Percentiles rank a stretch among this genome's conserved stretches.
Evolutionary conservation across 208 protist genomes (phyloP).

Genomic region (Crithidia expoeki): DNA sequence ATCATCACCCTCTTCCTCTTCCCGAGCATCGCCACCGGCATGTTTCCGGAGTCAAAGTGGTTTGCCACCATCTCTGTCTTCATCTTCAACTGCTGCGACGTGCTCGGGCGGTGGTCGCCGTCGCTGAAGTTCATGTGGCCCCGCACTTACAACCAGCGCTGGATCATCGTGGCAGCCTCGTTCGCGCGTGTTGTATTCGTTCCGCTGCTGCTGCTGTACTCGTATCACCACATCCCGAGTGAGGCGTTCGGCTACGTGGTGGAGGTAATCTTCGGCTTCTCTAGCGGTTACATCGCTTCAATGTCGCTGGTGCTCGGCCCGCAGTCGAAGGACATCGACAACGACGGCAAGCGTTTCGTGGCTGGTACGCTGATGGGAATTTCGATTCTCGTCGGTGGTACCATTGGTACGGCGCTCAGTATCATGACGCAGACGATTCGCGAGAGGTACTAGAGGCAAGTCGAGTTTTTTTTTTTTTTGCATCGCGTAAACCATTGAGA

Average conservation of each 20-base stretch:
- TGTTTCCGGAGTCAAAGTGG: conserved; percentile 58
- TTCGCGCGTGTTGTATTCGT: conserved; percentile 56
- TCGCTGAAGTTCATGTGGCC: conserved; percentile 51
- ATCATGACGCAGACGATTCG: conserved; percentile 55
- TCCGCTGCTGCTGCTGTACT: conserved; percentile 57
- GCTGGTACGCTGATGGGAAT: conserved; percentile 62
- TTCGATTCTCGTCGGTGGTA: conserved; percentile 49
- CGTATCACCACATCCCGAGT: conserved; percentile 61
- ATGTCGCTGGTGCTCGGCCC: conserved; percentile 62
- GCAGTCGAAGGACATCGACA: conserved; percentile 29
- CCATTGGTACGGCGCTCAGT: conserved; percentile 47
- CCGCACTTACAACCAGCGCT: conserved; percentile 33
- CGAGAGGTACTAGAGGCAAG: conserved; percentile 7
- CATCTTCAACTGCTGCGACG: conserved; percentile 66
- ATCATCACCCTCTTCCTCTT: conserved; percentile 69
- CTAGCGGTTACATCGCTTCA: conserved; percentile 59
- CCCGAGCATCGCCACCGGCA: conserved; percentile 47
- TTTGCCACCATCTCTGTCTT: conserved; percentile 59
- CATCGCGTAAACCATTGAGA: no score
- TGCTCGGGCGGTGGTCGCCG: conserved; percentile 48
- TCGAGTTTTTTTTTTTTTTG: no score
- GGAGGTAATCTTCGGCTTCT: conserved; percentile 55
- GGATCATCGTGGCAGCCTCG: conserved; percentile 42
- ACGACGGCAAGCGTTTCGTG: conserved; percentile 56
- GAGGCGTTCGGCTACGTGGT: conserved; percentile 55